Evolutionary conservation across 2,329 filamentous ascomycete genomes (phyloP).

Genomic region (Acephala macrosclerotiorum): DNA sequence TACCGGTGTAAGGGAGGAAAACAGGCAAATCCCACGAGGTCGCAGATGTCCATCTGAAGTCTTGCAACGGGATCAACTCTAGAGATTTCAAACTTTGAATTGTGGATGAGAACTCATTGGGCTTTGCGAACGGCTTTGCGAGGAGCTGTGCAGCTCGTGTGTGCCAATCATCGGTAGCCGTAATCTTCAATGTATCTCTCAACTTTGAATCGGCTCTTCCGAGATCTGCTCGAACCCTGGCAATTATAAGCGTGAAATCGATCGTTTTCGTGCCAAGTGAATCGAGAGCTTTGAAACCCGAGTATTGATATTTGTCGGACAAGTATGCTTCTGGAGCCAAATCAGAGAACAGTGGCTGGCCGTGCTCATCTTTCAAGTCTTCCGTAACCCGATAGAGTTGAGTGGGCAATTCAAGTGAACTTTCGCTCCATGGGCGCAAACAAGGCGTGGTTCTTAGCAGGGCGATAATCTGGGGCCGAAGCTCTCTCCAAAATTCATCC

Average conservation of each 20-base stretch:
- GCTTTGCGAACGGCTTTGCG: background rate
- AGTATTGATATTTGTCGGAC: too few relatives aligned
- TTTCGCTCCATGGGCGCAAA: slow-evolving; percentile 10
- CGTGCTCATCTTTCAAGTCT: slow-evolving; percentile 12
- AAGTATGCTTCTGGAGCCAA: slow-evolving; percentile 21
- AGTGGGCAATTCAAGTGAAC: slow-evolving; percentile 8
- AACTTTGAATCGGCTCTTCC: background rate
- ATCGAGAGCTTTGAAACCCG: slow-evolving; percentile 8
- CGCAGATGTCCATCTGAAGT: slow-evolving; percentile 20
- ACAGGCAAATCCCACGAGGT: too few relatives aligned
- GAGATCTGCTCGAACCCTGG: background rate
- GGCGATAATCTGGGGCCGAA: slow-evolving; percentile 11
- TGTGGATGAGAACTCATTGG: too few relatives aligned
- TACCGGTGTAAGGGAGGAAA: too few relatives aligned
- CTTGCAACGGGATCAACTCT: slow-evolving; percentile 20
- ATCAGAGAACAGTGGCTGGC: slow-evolving; percentile 25
- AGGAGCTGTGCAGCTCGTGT: background rate
- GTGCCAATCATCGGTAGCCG: background rate
- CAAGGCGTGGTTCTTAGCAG: slow-evolving; percentile 7
- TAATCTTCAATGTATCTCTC: too few relatives aligned
- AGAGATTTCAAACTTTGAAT: background rate
- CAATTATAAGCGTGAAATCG: background rate
- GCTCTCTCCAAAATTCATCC: slow-evolving; percentile 18
- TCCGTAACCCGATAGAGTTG: background rate
- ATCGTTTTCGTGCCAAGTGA: slow-evolving; percentile 1